These are phyloP conservation scores for Cadophora malorum DNA, from an alignment of 2,329 filamentous ascomycete species.

Conservation along the genomic window DNA sequence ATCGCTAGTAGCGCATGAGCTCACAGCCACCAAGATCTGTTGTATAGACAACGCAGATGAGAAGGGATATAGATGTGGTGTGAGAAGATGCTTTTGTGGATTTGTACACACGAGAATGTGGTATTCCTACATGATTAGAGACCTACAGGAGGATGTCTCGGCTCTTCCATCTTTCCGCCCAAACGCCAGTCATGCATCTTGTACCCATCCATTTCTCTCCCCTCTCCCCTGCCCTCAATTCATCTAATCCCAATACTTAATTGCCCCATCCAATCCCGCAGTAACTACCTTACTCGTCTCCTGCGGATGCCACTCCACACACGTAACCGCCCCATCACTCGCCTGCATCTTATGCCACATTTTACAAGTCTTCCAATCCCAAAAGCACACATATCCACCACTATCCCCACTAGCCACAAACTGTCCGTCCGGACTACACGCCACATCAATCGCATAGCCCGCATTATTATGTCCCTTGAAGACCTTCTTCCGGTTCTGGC, in stretches of 20 bases:
- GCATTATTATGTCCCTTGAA: slow-evolving; percentile 97
- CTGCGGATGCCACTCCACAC: slow-evolving; percentile 94
- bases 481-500: slow-evolving; percentile 96
- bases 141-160: background rate
- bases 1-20: too few relatives aligned
- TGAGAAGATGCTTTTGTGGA: background rate
- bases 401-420: slow-evolving; percentile 88
- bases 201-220: too few relatives aligned
- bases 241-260: slow-evolving; percentile 88
- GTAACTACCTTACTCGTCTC: slow-evolving; percentile 94
- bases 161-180: background rate
- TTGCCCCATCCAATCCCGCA: slow-evolving; percentile 85
- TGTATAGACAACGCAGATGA: too few relatives aligned
- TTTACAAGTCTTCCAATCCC: slow-evolving; percentile 99
- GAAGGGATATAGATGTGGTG: too few relatives aligned
- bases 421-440: slow-evolving; percentile 88
- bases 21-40: too few relatives aligned
- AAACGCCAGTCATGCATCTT: slow-evolving; percentile 13
- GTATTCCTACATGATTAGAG: background rate
- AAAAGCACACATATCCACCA: slow-evolving; percentile 91
- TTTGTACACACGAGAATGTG: background rate
- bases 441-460: slow-evolving; percentile 89
- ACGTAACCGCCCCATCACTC: slow-evolving; percentile 81
- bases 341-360: slow-evolving; percentile 97
- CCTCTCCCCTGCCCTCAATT: background rate